Conservation (phyloP, 176 grass and related monocot species). For the Lolium perenne region DNA sequence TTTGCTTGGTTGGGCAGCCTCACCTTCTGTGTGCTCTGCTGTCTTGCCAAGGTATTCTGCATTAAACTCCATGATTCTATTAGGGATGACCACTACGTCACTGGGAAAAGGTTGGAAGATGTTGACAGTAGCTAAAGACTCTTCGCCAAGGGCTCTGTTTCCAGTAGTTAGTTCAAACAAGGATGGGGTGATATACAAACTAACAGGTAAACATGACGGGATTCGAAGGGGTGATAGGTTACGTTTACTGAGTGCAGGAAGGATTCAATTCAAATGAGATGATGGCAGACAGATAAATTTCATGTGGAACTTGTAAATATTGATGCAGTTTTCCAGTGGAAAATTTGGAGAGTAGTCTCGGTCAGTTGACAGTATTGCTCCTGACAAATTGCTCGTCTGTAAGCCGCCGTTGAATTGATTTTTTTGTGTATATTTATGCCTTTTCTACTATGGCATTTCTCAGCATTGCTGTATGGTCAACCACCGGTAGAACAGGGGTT, state of each 20-base stretch:
- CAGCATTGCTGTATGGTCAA: too few relatives aligned
- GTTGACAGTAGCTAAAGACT: conserved; percentile 21
- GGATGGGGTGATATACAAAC: background rate
- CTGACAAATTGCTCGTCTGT: too few relatives aligned
- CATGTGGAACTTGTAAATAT: background rate
- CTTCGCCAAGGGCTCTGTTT: background rate
- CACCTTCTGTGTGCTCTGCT: conserved; percentile 30
- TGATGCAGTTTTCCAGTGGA: background rate
- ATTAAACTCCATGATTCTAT: conserved; percentile 52
- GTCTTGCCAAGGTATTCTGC: conserved; percentile 33
- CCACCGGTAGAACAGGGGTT: too few relatives aligned
- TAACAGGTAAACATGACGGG: background rate
- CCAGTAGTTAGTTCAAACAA: background rate
- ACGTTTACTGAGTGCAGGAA: background rate
- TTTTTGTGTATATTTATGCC: too few relatives aligned
- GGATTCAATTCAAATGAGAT: background rate
- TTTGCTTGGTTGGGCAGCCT: conserved; percentile 60
- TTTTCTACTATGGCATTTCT: background rate
- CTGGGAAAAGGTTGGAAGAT: conserved; percentile 53
- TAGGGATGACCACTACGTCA: conserved; percentile 54
- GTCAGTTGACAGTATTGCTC: background rate
- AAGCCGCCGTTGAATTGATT: too few relatives aligned
- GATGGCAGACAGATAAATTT: background rate
- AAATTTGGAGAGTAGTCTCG: background rate
- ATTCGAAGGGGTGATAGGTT: background rate